Evolutionary conservation across 2,329 filamentous ascomycete species (phyloP), one percentile per base, ranked within the genome.

Genomic region (Ophiosphaerella herpotricha): DNA sequence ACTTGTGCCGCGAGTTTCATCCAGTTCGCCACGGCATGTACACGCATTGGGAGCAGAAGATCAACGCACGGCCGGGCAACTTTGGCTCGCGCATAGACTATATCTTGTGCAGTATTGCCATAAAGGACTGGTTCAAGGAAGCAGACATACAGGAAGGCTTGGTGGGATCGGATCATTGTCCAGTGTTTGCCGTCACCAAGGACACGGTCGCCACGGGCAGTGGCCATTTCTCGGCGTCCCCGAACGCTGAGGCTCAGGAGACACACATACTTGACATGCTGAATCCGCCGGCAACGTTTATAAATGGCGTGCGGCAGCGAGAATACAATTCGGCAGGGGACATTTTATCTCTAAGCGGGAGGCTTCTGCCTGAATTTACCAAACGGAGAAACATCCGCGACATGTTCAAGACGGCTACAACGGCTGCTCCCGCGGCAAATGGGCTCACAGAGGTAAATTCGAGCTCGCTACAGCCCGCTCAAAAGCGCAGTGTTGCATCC

Each of bases 101-200:
- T 73, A 83, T 99, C 14, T 80, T 97, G 3, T 96, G 91, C 69
- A 94, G 86, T 57, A 79, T 87, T 35, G 82, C 83, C 32, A 89
- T 96, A 78, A 89, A 86, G 63, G 77, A 82, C 43, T 97, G 92
- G 91, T 89, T 96, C 64, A 78, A 77, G 23, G 84, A 86, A 37
- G 84, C 90, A 6, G 86, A 97, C 63, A 97, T 97, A 29, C 94
- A 97, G 70, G 91, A 96, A 73, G 92, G 92, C 0, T 77, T 97
- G 18, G 88, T 96, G 77, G 94, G 94, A 0, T 97, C 93, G 1
- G 94, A 99, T 67, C 94, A 99, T 72, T 99, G 94, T 63, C 94
- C 94, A 0, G 93, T 97, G 1, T 97, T 88, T 70, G 91, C 87
- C 1, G 80, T 82, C 2, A 78, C 95, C 21, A 84, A 86, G 14